A percentile compares a stretch with the other conserved stretches of the same genome.
Conservation (phyloP, 2,329 filamentous ascomycete genomes). For the Aspergillus chevalieri region DNA sequence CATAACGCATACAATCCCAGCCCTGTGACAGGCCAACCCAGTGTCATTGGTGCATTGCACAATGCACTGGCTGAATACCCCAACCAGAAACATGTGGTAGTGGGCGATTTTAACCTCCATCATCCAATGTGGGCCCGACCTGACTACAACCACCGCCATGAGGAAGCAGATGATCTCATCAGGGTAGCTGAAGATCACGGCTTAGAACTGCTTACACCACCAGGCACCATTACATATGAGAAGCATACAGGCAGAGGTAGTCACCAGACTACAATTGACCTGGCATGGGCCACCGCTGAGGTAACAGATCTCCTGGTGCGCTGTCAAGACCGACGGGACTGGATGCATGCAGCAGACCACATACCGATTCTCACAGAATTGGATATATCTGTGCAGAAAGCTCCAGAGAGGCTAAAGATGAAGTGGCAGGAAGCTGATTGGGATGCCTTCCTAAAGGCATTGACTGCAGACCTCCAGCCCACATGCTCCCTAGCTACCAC, state of each 20-base stretch:
- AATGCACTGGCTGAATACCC: background rate
- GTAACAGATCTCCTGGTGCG: conserved; percentile 1
- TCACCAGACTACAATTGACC: conserved; percentile 3
- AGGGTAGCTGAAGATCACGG: background rate
- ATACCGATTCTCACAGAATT: conserved; percentile 2
- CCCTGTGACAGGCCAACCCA: background rate
- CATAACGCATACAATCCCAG: conserved; percentile 17
- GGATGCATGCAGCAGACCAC: conserved; percentile 1
- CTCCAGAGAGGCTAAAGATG: background rate
- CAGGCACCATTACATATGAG: conserved; percentile 3
- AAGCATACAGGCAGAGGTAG: background rate
- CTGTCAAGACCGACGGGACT: background rate
- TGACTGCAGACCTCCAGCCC: background rate
- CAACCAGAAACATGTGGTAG: background rate
- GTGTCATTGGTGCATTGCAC: background rate
- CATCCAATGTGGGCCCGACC: conserved; percentile 3
- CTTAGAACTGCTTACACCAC: conserved; percentile 2
- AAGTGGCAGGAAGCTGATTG: conserved; percentile 1
- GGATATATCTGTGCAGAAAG: background rate
- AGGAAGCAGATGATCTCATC: conserved; percentile 1
- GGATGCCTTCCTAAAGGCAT: background rate
- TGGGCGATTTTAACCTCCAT: conserved; percentile 7
- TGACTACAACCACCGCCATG: background rate
- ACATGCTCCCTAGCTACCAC: background rate
- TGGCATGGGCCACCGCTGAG: background rate